Conservation (phyloP, 176 grass and related monocot species). For the Coix lacrymajobi region DNA sequence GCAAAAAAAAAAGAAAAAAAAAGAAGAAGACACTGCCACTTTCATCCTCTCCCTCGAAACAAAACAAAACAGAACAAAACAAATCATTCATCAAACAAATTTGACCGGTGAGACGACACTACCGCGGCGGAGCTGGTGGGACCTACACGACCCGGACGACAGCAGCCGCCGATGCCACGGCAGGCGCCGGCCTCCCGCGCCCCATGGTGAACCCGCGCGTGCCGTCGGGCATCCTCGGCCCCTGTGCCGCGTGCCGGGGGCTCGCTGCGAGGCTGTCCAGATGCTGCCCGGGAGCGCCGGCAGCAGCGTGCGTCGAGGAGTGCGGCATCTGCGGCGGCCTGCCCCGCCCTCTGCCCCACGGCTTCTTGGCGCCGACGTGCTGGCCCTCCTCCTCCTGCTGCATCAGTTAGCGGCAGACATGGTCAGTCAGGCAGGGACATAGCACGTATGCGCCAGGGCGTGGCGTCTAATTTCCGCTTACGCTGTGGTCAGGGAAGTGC, state of each 20-base stretch:
- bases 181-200: conserved; percentile 24
- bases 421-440: neutral
- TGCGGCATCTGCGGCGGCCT: neutral
- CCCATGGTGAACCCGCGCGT: conserved; percentile 63
- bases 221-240: conserved; percentile 58
- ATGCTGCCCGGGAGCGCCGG: neutral
- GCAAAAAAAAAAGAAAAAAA: too few relatives aligned
- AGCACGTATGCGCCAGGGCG: neutral
- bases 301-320: neutral
- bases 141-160: neutral
- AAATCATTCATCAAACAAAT: neutral
- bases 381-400: neutral
- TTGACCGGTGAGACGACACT: neutral
- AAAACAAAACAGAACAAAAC: neutral
- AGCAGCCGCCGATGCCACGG: neutral
- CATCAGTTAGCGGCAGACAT: neutral
- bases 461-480: conserved; percentile 7
- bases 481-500: conserved; percentile 17
- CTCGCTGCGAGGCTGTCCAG: neutral
- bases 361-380: neutral
- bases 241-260: conserved; percentile 15
- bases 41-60: neutral
- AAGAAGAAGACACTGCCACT: neutral
- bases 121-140: neutral
- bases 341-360: conserved; percentile 55